Evolutionary conservation across 768 basidiomycete genomes (phyloP).

Genomic region (Trametes cubensis): DNA sequence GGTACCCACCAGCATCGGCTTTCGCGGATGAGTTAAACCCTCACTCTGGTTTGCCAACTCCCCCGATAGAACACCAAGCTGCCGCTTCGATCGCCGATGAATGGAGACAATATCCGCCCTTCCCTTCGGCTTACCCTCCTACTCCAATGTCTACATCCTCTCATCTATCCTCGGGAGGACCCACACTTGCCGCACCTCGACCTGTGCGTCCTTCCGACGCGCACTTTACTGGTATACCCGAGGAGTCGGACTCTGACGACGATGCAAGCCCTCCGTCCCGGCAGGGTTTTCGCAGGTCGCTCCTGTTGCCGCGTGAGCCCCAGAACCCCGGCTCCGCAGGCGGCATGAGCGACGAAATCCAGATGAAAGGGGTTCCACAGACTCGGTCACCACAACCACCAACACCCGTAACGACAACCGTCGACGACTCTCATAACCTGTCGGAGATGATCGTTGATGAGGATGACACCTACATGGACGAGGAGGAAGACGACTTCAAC

Average conservation of each 20-base stretch:
- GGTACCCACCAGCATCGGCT: constrained; percentile 60
- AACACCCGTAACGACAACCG: constrained; percentile 31
- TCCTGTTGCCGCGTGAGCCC: constrained; percentile 65
- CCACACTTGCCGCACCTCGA: constrained; percentile 17
- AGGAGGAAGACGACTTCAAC: constrained; percentile 63
- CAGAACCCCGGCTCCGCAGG: constrained; percentile 59
- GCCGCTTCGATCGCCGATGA: constrained; percentile 46
- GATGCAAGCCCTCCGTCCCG: constrained; percentile 12
- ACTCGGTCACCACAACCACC: constrained; percentile 23
- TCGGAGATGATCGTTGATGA: constrained; percentile 26
- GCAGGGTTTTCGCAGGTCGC: constrained; percentile 73
- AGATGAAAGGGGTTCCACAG: constrained; percentile 44
- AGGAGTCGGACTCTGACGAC: constrained; percentile 19
- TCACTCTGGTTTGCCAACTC: constrained; percentile 25
- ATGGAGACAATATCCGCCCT: constrained; percentile 73
- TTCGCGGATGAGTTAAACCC: constrained; percentile 39
- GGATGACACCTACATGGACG: constrained; percentile 29
- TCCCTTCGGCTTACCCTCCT: constrained; percentile 77
- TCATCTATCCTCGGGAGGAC: constrained; percentile 12
- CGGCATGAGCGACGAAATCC: constrained; percentile 61
- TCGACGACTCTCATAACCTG: neutral
- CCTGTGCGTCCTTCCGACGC: constrained; percentile 19
- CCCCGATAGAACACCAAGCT: constrained; percentile 18
- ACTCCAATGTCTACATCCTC: constrained; percentile 35
- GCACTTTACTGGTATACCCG: constrained; percentile 21